Evolutionary conservation across 2,329 filamentous ascomycete species (phyloP), one percentile per base, ranked within the genome.

Genomic region (Lachnellula willkommii): DNA sequence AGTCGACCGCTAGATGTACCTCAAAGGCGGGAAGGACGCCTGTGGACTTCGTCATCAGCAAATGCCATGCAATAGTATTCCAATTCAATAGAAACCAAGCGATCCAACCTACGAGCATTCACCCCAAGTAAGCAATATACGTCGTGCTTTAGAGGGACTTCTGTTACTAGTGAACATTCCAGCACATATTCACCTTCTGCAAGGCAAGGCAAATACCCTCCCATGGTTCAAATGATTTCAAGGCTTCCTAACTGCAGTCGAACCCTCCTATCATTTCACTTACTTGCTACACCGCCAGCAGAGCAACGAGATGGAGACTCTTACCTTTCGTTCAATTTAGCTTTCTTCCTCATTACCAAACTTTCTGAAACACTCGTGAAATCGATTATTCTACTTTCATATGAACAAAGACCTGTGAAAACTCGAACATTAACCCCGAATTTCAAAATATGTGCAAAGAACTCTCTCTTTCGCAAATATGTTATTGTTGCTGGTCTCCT

Each of bases 231-330:
- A 17, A 47, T 17, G 14, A 47, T 24, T 26, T 50, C 15, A 37
- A 45, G 45, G 36, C 14, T 17, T 28, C 40, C 26, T 15, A n/a
- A 37, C 11, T 20, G n/a, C 50, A 8, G 12, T 45, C 24, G 22
- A 14, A 17, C 32, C 42, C 45, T 54, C 56, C 49, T 51, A 57
- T 60, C 53, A 59, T 55, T 40, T 54, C 47, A 28, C 52, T 50
- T 35, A 55, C 45, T 55, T 56, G 47, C 58, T 53, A 58, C 59
- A 64, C 60, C 60, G 60, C 59, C 56, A 60, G 53, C 47, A 50
- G 47, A 59, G 50, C 53, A 48, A 39, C 48, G 54, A 26, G 54
- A 45, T 20, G 40, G 49, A 51, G 46, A 52, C 57, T 40, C 57
- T 57, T 59, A 64, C 62, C 56, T 62, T 53, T 45, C 6, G 51